These are phyloP conservation scores for Cenchrus fungigraminus DNA, from an alignment of 176 grass and related monocot genomes.

Conservation along the genomic window DNA sequence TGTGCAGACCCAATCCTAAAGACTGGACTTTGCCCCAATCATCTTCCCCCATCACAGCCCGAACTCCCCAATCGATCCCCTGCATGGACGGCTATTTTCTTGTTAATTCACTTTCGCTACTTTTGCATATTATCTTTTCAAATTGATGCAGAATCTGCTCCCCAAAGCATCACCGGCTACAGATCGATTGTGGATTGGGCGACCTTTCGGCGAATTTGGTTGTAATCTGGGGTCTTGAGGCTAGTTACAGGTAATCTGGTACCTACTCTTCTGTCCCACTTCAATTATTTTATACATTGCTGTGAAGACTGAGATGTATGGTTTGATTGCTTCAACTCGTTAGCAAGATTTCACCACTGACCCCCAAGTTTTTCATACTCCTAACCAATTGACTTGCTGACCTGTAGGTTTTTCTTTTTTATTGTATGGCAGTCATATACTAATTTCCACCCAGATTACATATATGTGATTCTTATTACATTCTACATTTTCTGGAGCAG, in stretches of 20 bases:
- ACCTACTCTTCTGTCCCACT: background rate
- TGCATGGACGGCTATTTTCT: background rate
- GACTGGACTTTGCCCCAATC: background rate
- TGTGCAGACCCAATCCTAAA: background rate
- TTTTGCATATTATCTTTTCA: background rate
- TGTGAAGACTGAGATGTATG: background rate
- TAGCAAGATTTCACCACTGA: background rate
- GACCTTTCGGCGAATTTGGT: background rate
- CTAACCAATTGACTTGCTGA: background rate
- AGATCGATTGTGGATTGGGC: background rate
- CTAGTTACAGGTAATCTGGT: background rate
- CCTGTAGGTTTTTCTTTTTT: background rate
- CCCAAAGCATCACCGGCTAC: background rate
- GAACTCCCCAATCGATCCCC: background rate
- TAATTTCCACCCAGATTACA: no score
- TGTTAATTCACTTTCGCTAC: background rate
- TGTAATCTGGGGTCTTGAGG: background rate
- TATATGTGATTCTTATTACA: no score
- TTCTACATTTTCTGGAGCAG: no score
- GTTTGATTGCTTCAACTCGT: background rate
- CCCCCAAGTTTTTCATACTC: background rate
- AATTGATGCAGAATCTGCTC: background rate
- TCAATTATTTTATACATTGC: background rate
- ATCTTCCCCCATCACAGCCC: background rate
- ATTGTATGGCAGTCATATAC: background rate